These are phyloP conservation scores for Sindora glabra DNA, from an alignment of 306 rosid species.

Conservation along the genomic window DNA sequence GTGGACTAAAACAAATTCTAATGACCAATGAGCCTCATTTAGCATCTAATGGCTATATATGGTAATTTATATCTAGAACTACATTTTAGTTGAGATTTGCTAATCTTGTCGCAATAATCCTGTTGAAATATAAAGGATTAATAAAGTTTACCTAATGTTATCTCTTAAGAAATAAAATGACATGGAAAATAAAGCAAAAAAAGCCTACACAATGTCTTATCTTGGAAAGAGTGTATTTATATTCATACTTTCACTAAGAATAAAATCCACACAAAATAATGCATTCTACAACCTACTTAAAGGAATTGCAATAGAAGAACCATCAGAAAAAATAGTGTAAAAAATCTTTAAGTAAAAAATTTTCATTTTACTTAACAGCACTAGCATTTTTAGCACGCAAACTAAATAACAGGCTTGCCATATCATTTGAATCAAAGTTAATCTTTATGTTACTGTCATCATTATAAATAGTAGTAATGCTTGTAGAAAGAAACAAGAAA, in stretches of 20 bases:
- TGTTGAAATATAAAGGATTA: too few species aligned
- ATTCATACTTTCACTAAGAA: background rate
- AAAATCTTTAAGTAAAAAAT: background rate
- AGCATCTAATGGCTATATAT: too few species aligned
- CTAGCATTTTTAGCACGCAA: conserved; percentile 42
- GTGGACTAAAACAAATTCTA: too few species aligned
- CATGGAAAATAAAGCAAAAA: too few species aligned
- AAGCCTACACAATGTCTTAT: background rate
- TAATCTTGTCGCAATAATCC: background rate
- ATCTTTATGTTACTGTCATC: conserved; percentile 44
- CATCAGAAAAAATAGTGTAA: background rate
- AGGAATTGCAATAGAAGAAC: background rate
- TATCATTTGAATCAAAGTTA: conserved; percentile 57
- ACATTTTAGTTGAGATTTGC: background rate
- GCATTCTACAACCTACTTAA: background rate
- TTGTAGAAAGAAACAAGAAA: conserved; percentile 71
- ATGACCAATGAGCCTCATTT: too few species aligned
- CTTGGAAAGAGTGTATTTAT: background rate
- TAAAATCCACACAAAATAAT: background rate
- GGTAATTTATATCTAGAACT: background rate
- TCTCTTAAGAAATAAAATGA: background rate
- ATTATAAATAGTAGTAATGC: conserved; percentile 20
- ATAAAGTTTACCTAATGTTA: background rate
- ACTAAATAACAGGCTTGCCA: conserved; percentile 44
- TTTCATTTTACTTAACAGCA: conserved; percentile 29